These are phyloP conservation scores for Coemansia sp. DNA, from an alignment of 192 early-diverging fungal species.

Conservation along the genomic window DNA sequence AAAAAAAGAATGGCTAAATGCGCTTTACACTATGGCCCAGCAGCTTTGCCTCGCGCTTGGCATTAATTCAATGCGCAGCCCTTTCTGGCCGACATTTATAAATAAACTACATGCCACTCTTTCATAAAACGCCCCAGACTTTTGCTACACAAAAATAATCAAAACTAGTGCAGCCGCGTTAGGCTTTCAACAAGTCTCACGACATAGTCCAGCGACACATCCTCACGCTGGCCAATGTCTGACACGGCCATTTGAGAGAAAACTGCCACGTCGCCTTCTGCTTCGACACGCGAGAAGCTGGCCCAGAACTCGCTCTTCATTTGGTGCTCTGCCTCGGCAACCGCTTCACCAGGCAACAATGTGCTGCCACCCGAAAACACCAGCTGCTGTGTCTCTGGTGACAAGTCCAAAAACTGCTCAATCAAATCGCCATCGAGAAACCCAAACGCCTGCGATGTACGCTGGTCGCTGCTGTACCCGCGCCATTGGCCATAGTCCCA, in stretches of 20 bases:
- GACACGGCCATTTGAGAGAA: constrained; percentile 34
- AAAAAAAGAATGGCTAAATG: too few species aligned
- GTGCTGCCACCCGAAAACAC: constrained; percentile 31
- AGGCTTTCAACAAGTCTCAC: constrained; percentile 42
- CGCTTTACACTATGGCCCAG: too few species aligned
- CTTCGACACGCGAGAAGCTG: constrained; percentile 27
- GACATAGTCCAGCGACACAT: constrained; percentile 32
- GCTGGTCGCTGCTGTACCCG: constrained; percentile 58
- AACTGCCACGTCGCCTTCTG: constrained; percentile 25
- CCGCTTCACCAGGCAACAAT: not conserved
- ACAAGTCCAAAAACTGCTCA: constrained; percentile 78
- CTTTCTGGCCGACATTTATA: not conserved
- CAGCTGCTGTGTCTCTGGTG: constrained; percentile 44
- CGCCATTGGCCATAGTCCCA: constrained; percentile 58
- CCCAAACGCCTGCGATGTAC: constrained; percentile 46
- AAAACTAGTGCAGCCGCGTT: constrained; percentile 26
- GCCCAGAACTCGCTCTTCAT: constrained; percentile 32
- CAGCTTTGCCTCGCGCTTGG: not conserved
- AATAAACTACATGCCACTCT: not conserved
- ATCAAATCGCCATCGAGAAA: constrained; percentile 93
- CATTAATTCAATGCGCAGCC: not conserved
- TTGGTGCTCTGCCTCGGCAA: constrained; percentile 11
- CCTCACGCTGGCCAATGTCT: constrained; percentile 34
- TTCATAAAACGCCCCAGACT: too few species aligned
- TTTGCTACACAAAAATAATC: not conserved